A percentile compares a stretch with the other conserved stretches of the same genome.
phyloP scores from a whole-genome alignment of 176 grass and related monocot species.

The Tillandsia leiboldiana region DNA sequence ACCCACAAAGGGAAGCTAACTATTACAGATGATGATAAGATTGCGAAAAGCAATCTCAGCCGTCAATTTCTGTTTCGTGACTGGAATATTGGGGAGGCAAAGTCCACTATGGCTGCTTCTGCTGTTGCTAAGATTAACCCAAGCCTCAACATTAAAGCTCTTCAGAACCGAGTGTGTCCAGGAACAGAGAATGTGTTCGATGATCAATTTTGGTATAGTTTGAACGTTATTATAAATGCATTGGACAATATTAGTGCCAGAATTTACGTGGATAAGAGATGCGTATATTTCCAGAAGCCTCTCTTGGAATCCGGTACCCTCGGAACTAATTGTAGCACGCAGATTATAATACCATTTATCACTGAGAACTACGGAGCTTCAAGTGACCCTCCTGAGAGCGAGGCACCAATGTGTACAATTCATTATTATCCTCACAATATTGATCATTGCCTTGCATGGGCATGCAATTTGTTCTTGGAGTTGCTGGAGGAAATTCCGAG shows the following conservation, averaged over 20 bases:
- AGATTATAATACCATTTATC: conserved; percentile 72
- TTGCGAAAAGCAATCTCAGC: conserved; percentile 78
- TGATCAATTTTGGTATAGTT: conserved; percentile 63
- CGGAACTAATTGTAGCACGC: conserved; percentile 63
- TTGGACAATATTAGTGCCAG: conserved; percentile 70
- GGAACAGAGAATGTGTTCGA: conserved; percentile 69
- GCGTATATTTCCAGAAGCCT: conserved; percentile 80
- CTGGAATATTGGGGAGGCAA: conserved; percentile 59
- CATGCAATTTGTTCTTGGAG: conserved; percentile 66
- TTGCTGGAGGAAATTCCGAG: conserved; percentile 63
- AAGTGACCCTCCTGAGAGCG: conserved; percentile 58
- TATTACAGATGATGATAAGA: conserved; percentile 75
- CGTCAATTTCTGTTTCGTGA: conserved; percentile 68
- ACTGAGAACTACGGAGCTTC: conserved; percentile 85
- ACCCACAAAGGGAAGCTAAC: conserved; percentile 48
- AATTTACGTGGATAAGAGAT: conserved; percentile 70
- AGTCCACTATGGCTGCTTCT: conserved; percentile 52
- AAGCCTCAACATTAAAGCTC: conserved; percentile 44
- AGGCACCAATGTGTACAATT: conserved; percentile 71
- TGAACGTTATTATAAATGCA: conserved; percentile 62
- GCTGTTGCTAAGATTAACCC: conserved; percentile 49
- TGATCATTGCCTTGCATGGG: conserved; percentile 72
- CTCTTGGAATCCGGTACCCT: conserved; percentile 69
- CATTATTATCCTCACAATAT: conserved; percentile 77
- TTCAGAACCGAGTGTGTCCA: conserved; percentile 63